Percentiles rank a stretch among this genome's conserved stretches.
phyloP scores from a whole-genome alignment of 768 basidiomycete genomes.

The Tubosaeta sp. region DNA sequence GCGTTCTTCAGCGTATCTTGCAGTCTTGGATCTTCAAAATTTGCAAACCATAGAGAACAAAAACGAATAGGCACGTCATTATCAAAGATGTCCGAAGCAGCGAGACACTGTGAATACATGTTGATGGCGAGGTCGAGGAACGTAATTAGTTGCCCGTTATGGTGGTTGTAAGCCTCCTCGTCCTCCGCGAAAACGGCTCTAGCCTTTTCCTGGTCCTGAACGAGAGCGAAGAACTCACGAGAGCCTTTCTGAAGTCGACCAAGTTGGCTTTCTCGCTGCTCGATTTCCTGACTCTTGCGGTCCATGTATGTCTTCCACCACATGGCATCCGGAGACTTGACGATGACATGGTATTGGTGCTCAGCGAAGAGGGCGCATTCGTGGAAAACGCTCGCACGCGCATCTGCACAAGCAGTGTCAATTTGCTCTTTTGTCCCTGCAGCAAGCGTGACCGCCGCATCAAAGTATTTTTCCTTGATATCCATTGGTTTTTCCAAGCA shows the following conservation, averaged over 20 bases:
- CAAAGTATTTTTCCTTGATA: slow-evolving; percentile 69
- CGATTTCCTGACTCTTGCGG: slow-evolving; percentile 70
- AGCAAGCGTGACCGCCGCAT: slow-evolving; percentile 46
- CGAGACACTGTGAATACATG: slow-evolving; percentile 81
- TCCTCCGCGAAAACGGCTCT: slow-evolving; percentile 52
- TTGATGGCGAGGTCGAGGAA: slow-evolving; percentile 75
- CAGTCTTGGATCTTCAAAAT: slow-evolving; percentile 59
- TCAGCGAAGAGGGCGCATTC: slow-evolving; percentile 90
- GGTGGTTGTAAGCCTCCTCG: slow-evolving; percentile 37
- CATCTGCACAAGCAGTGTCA: slow-evolving; percentile 15
- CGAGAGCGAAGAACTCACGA: slow-evolving; percentile 26
- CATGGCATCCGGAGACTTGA: slow-evolving; percentile 64
- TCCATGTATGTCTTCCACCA: slow-evolving; percentile 69
- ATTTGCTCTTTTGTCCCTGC: slow-evolving; percentile 19
- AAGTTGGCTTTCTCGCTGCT: slow-evolving; percentile 41
- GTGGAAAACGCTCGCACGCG: slow-evolving; percentile 61
- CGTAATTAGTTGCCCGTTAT: slow-evolving; percentile 42
- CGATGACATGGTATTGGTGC: slow-evolving; percentile 70
- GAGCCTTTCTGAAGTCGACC: slow-evolving; percentile 17
- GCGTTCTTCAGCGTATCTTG: slow-evolving; percentile 42
- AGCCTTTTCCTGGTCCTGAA: slow-evolving; percentile 41
- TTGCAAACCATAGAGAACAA: slow-evolving; percentile 89
- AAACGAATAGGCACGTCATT: slow-evolving; percentile 76
- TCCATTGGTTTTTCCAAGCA: slow-evolving; percentile 73
- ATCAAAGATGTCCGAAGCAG: slow-evolving; percentile 67